phyloP scores from a whole-genome alignment of 2,329 filamentous ascomycete genomes.

The Cladosporium austrohemisphaericum region DNA sequence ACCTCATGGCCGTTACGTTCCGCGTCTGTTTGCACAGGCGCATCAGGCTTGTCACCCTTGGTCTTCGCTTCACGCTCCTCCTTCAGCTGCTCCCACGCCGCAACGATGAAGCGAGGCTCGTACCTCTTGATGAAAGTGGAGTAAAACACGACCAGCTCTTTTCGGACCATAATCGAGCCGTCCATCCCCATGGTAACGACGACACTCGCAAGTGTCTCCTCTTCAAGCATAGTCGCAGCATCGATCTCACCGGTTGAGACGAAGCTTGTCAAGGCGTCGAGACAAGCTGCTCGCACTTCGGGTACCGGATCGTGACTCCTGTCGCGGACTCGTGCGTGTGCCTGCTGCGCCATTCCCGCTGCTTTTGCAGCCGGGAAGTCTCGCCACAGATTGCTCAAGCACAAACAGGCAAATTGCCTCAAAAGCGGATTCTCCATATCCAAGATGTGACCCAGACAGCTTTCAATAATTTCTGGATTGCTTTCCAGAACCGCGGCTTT shows the following conservation, averaged over 20 bases:
- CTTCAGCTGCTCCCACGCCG: constrained; percentile 82
- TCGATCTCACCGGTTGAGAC: constrained; percentile 65
- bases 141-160: constrained; percentile 88
- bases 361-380: constrained; percentile 92
- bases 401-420: constrained; percentile 92
- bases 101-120: constrained; percentile 85
- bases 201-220: constrained; percentile 85
- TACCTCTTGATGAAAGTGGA: constrained; percentile 88
- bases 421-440: constrained; percentile 85
- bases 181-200: constrained; percentile 90
- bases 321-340: constrained; percentile 74
- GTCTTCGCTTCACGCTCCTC: constrained; percentile 57
- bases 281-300: constrained; percentile 88
- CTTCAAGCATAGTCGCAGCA: constrained; percentile 36
- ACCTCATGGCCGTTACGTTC: constrained; percentile 10
- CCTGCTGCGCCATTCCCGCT: constrained; percentile 85
- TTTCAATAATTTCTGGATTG: constrained; percentile 83
- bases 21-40: constrained; percentile 11
- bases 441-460: constrained; percentile 75
- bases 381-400: constrained; percentile 90
- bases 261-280: constrained; percentile 91
- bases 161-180: constrained; percentile 88
- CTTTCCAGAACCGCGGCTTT: constrained; percentile 87
- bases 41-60: constrained; percentile 20
- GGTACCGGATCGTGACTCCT: constrained; percentile 81